Conservation (phyloP, 208 protist genomes). For the Naegleria gruberi region DNA sequence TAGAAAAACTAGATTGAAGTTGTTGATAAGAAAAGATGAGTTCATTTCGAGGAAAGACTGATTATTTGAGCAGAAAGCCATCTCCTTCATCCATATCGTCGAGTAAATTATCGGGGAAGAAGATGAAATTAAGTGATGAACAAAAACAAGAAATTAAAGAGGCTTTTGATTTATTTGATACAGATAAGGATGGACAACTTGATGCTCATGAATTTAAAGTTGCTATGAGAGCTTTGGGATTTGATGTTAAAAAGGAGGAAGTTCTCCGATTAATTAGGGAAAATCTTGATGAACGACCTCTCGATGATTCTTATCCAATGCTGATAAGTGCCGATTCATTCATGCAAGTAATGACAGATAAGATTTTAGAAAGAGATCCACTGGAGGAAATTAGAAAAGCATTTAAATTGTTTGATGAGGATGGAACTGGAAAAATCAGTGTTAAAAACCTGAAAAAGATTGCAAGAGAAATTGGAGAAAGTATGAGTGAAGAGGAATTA, state of each 20-base stretch:
- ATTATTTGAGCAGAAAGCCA: background rate
- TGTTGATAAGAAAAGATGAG: no score
- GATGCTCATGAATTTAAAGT: constrained; percentile 98
- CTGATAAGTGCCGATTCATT: background rate
- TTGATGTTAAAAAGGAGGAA: constrained; percentile 94
- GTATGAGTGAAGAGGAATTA: constrained; percentile 90
- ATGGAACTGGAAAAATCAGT: constrained; percentile 83
- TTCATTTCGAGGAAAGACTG: background rate
- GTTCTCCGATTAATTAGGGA: constrained; percentile 20
- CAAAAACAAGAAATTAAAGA: constrained; percentile 97
- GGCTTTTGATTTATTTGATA: constrained; percentile 98
- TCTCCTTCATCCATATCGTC: background rate
- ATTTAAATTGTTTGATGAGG: constrained; percentile 91
- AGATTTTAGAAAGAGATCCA: constrained; percentile 79
- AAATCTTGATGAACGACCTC: background rate
- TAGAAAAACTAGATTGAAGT: no score
- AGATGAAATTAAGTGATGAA: constrained; percentile 91
- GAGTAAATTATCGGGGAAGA: background rate
- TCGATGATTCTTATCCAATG: background rate
- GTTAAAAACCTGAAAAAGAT: constrained; percentile 81
- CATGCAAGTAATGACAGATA: constrained; percentile 74
- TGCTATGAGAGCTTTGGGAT: constrained; percentile 96
- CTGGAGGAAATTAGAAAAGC: constrained; percentile 87
- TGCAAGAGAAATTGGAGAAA: constrained; percentile 83
- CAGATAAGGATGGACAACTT: constrained; percentile 84